Evolutionary conservation across 345 rosid species (phyloP).

Genomic region (Eucalyptus melliodora): DNA sequence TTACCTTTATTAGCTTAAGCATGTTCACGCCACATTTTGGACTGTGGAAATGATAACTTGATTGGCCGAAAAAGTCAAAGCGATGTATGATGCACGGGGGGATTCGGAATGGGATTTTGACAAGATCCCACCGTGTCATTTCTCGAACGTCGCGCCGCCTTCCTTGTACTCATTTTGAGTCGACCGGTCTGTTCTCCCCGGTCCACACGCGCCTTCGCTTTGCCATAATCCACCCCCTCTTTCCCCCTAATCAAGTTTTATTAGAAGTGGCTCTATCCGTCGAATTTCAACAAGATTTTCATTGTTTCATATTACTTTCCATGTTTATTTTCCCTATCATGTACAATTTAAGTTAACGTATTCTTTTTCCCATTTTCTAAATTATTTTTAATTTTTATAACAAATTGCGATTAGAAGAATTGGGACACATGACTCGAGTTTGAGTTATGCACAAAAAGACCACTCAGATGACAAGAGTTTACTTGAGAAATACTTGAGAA

Average conservation of each 20-base stretch:
- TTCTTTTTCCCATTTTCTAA: too few species aligned
- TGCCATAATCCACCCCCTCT: too few species aligned
- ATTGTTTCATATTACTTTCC: background rate
- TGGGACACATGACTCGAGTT: too few species aligned
- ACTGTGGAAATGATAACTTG: background rate
- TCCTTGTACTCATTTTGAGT: background rate
- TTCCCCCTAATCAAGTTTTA: too few species aligned
- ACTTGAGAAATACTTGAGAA: too few species aligned
- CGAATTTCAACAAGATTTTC: background rate
- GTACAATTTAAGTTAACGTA: background rate
- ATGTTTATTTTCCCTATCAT: background rate
- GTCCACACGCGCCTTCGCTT: background rate
- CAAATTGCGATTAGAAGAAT: too few species aligned
- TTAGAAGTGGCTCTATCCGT: background rate
- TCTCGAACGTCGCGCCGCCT: background rate
- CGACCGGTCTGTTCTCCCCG: background rate
- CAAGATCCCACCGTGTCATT: background rate
- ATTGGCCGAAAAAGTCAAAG: background rate
- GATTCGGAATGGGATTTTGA: background rate
- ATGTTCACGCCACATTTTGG: background rate
- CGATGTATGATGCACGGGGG: background rate
- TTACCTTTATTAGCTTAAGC: too few species aligned
- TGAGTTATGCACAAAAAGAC: too few species aligned
- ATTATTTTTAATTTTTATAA: too few species aligned
- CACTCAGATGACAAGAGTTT: too few species aligned